phyloP scores from a whole-genome alignment of 2,329 filamentous ascomycete species.

The Fusarium sp. region DNA sequence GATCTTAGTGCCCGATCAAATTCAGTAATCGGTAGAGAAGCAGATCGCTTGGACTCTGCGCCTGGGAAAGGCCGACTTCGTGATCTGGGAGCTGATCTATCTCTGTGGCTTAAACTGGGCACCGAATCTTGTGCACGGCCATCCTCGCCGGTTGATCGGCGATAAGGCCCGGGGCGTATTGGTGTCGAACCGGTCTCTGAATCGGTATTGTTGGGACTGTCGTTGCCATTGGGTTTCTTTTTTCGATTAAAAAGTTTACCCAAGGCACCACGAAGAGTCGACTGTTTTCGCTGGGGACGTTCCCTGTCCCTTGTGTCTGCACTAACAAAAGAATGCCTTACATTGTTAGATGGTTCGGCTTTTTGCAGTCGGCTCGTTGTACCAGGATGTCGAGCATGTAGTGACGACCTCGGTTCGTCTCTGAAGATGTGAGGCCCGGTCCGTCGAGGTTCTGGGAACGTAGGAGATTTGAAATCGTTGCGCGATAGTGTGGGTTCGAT shows the following conservation, averaged over 20 bases:
- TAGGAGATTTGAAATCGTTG: slow-evolving; percentile 35
- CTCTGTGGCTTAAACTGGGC: slow-evolving; percentile 32
- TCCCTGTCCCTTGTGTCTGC: slow-evolving; percentile 47
- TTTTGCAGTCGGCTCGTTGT: slow-evolving; percentile 38
- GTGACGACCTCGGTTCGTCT: slow-evolving; percentile 27
- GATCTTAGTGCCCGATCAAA: slow-evolving; percentile 72
- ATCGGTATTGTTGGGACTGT: slow-evolving; percentile 43
- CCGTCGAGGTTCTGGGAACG: slow-evolving; percentile 35
- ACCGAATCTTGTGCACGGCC: slow-evolving; percentile 30
- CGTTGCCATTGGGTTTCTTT: slow-evolving; percentile 57
- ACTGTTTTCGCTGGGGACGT: slow-evolving; percentile 67
- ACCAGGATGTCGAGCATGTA: slow-evolving; percentile 23
- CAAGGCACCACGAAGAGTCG: slow-evolving; percentile 67
- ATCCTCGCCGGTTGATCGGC: slow-evolving; percentile 35
- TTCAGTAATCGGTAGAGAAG: slow-evolving; percentile 71
- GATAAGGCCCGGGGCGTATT: slow-evolving; percentile 45
- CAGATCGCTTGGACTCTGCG: slow-evolving; percentile 65
- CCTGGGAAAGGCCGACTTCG: slow-evolving; percentile 54
- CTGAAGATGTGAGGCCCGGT: slow-evolving; percentile 26
- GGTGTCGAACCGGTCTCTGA: slow-evolving; percentile 42
- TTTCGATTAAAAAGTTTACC: slow-evolving; percentile 71
- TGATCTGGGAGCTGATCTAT: slow-evolving; percentile 53
- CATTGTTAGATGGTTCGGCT: slow-evolving; percentile 53
- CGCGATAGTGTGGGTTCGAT: slow-evolving; percentile 19
- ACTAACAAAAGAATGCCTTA: slow-evolving; percentile 65